Percentiles rank a stretch among this genome's conserved stretches.
These are phyloP conservation scores for Penicillium paradoxum DNA, from an alignment of 495 filamentous ascomycete species.

Conservation along the genomic window DNA sequence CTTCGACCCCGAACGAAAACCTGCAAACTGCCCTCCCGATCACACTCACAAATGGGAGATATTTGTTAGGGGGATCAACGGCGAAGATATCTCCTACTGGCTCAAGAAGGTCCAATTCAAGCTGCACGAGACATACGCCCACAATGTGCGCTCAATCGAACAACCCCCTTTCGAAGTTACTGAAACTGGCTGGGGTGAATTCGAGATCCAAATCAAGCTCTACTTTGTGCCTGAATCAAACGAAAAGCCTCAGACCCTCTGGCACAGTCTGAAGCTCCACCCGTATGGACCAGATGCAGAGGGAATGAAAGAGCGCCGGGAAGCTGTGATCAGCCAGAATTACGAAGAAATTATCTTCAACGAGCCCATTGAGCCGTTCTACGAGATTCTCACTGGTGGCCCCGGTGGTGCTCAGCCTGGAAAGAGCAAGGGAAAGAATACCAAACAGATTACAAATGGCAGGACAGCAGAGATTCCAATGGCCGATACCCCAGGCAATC, in stretches of 20 bases:
- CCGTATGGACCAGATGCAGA: constrained; percentile 81
- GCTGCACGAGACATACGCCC: constrained; percentile 89
- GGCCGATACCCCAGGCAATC: constrained; percentile 55
- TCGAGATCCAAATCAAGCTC: constrained; percentile 88
- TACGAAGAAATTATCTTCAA: constrained; percentile 95
- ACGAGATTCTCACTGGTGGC: constrained; percentile 70
- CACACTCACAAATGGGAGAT: constrained; percentile 96
- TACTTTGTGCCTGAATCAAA: constrained; percentile 79
- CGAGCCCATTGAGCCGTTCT: constrained; percentile 88
- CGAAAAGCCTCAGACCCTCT: constrained; percentile 88
- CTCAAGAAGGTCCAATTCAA: constrained; percentile 97
- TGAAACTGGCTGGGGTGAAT: constrained; percentile 97
- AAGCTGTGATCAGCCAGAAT: constrained; percentile 65
- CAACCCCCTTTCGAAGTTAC: constrained; percentile 76
- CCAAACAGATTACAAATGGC: constrained; percentile 44
- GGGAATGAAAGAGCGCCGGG: constrained; percentile 58
- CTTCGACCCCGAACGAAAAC: constrained; percentile 67
- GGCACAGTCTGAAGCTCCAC: constrained; percentile 86
- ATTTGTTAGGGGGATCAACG: constrained; percentile 80
- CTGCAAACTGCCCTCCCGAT: constrained; percentile 56
- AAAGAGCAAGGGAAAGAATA: constrained; percentile 45
- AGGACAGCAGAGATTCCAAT: constrained; percentile 69
- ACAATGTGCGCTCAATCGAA: constrained; percentile 74
- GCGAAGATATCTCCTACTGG: constrained; percentile 88
- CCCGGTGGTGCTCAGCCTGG: constrained; percentile 26